phyloP scores from a whole-genome alignment of 2,329 filamentous ascomycete species.

The Apiospora sp. region DNA sequence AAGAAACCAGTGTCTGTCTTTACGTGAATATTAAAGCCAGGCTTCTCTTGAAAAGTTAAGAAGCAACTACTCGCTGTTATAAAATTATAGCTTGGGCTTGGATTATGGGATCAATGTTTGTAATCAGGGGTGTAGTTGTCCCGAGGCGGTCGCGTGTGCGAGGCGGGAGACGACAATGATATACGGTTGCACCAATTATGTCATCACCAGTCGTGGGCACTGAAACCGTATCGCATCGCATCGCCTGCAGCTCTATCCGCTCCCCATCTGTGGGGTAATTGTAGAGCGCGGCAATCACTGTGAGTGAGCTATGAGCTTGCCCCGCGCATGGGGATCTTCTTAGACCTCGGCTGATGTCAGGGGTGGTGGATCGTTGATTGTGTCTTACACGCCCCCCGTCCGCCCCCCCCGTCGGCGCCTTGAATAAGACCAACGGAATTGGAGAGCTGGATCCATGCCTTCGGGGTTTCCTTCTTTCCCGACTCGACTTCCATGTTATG shows the following conservation, averaged over 20 bases:
- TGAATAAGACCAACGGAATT: neutral
- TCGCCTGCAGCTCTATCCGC: neutral
- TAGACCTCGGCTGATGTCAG: conserved; percentile 6
- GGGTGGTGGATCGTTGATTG: neutral
- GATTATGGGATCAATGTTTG: neutral
- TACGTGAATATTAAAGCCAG: neutral
- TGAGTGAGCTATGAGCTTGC: neutral
- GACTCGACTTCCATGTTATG: no score
- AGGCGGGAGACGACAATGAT: neutral
- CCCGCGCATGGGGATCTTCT: neutral
- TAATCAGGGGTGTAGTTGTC: neutral
- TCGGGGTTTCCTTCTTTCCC: neutral
- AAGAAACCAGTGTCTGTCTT: neutral
- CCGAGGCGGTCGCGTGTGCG: neutral
- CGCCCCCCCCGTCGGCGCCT: neutral
- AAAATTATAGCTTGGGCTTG: neutral
- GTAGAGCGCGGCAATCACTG: neutral
- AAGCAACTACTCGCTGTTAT: neutral
- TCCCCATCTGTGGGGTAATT: neutral
- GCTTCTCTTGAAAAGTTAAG: neutral
- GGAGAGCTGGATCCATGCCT: neutral
- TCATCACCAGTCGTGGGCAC: neutral
- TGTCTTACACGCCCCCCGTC: neutral
- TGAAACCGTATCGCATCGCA: neutral
- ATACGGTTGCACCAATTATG: neutral